Base-by-base conservation (phyloP, 495 filamentous ascomycete species). In the Gamarada debralockiae region DNA sequence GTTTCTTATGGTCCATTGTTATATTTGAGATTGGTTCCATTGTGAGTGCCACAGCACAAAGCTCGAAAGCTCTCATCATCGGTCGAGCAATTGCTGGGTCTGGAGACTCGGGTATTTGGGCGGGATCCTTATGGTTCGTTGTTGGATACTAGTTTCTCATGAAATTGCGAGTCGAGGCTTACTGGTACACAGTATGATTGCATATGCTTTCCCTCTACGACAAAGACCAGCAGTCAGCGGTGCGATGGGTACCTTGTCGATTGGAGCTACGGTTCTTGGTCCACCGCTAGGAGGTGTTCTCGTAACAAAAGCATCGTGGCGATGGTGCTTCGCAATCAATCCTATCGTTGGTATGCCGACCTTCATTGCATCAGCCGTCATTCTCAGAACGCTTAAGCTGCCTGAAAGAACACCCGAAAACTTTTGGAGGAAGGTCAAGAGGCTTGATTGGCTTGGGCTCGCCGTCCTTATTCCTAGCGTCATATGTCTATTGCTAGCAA, bases 171-270 rank as follows among this genome's bases (percentile, higher is more conserved):
- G n/a, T n/a, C n/a, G n/a, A n/a, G n/a, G n/a, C n/a, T n/a, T n/a
- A n/a, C n/a, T n/a, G n/a, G n/a, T n/a, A n/a, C n/a, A 9, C 41
- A 44, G 41, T 22, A 18, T 44, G 15, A 21, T 44, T 21, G 8
- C 41, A 44, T 9, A 21, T 21, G 15, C 41, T 18, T 21, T 44
- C 24, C 21, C 41, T 44, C 41, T 44, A 6, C 17, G 24, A 13
- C 15, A 21, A 25, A 9, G 41, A 13, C 41, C 41, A 13, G 17
- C 8, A 13, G 20, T 44, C 24, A 80, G 81, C 44, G 84, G 84
- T 23, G 72, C 76, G 1, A 80, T 88, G 45, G 87, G 84, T 2
- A 75, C 84, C 41, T 65, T n/a, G n/a, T n/a, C n/a, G n/a, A n/a
- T n/a, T n/a, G n/a, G n/a, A n/a, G n/a, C n/a, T n/a, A n/a, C n/a